Base-by-base conservation (phyloP, 176 grass and related monocot species). In the Eragrostis nindensis region DNA sequence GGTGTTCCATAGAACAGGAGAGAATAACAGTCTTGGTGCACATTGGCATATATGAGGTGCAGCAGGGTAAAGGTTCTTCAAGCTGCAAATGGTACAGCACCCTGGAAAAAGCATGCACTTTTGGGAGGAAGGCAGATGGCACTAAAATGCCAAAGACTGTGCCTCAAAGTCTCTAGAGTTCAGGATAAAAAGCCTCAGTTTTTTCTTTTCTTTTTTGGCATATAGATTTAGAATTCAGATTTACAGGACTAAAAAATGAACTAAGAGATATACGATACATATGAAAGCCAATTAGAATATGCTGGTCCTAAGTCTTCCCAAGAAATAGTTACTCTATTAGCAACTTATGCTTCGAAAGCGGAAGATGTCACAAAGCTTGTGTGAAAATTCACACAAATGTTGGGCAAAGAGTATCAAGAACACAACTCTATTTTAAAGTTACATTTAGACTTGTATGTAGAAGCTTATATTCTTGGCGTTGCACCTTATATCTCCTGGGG, bases 61-160 rank as follows among this genome's bases (percentile, higher is more conserved):
- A 18, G 4, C 30, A 53, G 46, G 7, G 13, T 13, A 67, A 79
- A 25, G 38, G 3, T n/a, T 6, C 19, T 38, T 50, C 43, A 9
- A 47, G 62, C 44, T 53, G 45, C 62, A 79, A 36, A 66, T 50
- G 61, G 44, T 78, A 27, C 59, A 78, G 40, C 44, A 7, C 26
- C 42, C 25, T 49, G 36, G 47, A 21, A 19, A 21, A 49, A 15
- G 60, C 12, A 62, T 11, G 40, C 19, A 24, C 8, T 79, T 79
- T 41, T 26, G 16, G 32, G 5, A 47, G 74, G 42, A 47, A 64
- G 1, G 38, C n/a, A 55, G 19, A 55, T 4, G 5, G 64, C 39
- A 67, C 8, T 78, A 62, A 38, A 14, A 38, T 22, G 27, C 43
- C 8, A 45, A 13, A 0, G 26, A 62, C 17, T 76, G 26, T 9